Evolutionary conservation across 208 protist genomes (phyloP).

Genomic region (Leishmania turanica): DNA sequence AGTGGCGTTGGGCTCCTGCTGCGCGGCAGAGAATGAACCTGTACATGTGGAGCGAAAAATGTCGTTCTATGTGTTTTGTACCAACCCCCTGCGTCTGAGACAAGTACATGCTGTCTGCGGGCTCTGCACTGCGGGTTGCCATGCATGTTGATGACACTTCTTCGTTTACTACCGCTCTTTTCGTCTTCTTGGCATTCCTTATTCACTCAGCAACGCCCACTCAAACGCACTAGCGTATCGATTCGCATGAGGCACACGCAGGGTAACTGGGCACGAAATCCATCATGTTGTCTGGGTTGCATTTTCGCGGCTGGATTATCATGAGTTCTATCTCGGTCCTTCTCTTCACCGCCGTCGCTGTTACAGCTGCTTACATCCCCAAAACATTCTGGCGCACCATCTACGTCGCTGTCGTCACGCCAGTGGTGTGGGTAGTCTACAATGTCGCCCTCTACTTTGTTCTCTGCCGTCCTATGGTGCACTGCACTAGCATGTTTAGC

Average conservation of each 20-base stretch:
- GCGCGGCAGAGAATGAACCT: neutral
- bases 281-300: slow-evolving; percentile 3
- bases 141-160: neutral
- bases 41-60: neutral
- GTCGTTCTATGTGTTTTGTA: neutral
- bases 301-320: slow-evolving; percentile 57
- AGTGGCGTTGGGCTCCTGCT: neutral
- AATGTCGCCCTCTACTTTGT: slow-evolving; percentile 53
- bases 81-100: neutral
- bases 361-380: slow-evolving; percentile 56
- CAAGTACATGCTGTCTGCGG: too few species aligned
- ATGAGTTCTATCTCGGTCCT: slow-evolving; percentile 51
- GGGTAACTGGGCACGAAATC: neutral
- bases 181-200: neutral
- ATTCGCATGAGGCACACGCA: neutral
- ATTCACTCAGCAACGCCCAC: neutral
- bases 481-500: slow-evolving; percentile 37
- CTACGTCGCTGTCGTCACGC: slow-evolving; percentile 53
- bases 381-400: slow-evolving; percentile 37
- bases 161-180: neutral
- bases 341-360: slow-evolving; percentile 54
- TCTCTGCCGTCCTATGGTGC: slow-evolving; percentile 54
- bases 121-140: neutral
- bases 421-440: slow-evolving; percentile 54
- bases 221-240: neutral